Evolutionary conservation across 345 rosid species (phyloP), one percentile per base, ranked within the genome.

Genomic region (Aquilaria sinensis): DNA sequence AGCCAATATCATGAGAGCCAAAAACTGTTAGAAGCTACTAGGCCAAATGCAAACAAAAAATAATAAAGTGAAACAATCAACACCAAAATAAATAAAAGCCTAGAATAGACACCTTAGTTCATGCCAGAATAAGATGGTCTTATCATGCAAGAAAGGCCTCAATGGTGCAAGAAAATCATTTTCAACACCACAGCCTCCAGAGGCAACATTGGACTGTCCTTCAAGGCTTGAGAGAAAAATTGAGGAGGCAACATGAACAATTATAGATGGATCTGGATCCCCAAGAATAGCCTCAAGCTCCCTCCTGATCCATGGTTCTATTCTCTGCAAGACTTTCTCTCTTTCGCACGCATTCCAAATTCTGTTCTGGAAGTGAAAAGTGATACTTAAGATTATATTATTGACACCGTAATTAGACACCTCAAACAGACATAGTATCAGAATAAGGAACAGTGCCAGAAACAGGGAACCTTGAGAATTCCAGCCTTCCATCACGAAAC

Each of bases 241-340:
- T 10, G 86, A 70, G 23, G 92, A 76, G 5, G 75, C 92, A 31
- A 87, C 77, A 77, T 85, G 90, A 75, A 83, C 80, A 53, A 90
- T 75, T 61, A 90, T 67, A 45, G 87, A 73, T 37, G 90, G 85
- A 71, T 90, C 92, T 13, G 83, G 83, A 64, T 84, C 92, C 53
- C 82, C 86, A 46, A 82, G 88, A 53, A 83, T 74, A 9, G 85
- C 87, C 62, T 78, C 74, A 31, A 90, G 65, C 85, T 90, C 97
- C 73, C 97, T 85, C 60, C 51, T 62, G 47, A 85, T 76, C 96
- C 95, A 90, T n/a, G 96, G 86, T 61, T 81, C 83, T 62, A 78
- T 69, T 69, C 74, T 84, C 69, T 65, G 76, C 60, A 59, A 15
- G 6, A 81, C 53, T 56, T 54, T 77, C 61, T 78, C 81, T 68